phyloP scores from a whole-genome alignment of 495 filamentous ascomycete genomes.

The Penicillium chermesinum region DNA sequence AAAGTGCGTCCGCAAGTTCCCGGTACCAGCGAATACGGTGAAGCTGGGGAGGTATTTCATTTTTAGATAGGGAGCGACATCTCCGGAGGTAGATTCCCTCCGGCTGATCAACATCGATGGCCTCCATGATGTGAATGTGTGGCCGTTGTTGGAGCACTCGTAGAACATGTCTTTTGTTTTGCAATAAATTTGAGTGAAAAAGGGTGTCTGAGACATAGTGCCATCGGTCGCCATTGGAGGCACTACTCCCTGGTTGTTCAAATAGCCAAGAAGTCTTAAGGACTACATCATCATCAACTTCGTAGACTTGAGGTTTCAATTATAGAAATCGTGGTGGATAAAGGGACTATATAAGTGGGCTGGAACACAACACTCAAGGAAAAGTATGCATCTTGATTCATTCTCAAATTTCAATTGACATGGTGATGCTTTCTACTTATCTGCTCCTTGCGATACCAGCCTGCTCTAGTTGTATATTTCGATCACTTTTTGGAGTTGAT shows the following conservation, averaged over 20 bases:
- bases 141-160: constrained; percentile 19
- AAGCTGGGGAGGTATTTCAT: constrained; percentile 9
- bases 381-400: no score
- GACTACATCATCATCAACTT: constrained; percentile 2
- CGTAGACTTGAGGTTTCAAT: constrained; percentile 5
- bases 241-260: constrained; percentile 12
- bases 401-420: no score
- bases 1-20: no score
- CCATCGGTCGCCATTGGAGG: constrained; percentile 15
- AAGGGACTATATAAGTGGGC: no score
- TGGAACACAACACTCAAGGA: no score
- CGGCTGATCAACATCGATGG: constrained; percentile 17
- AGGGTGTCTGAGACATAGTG: constrained; percentile 23
- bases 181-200: constrained; percentile 20
- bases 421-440: no score
- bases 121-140: constrained; percentile 24
- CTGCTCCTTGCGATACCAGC: no score
- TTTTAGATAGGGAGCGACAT: constrained; percentile 11
- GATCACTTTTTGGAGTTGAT: no score
- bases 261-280: constrained; percentile 21
- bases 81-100: constrained; percentile 21
- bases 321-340: no score
- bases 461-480: no score
- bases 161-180: constrained; percentile 19
- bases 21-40: no score